A percentile compares a stretch with the other conserved stretches of the same genome.
These are phyloP conservation scores for Magnolia sinica DNA, from an alignment of 164 flowering plant species.

Conservation along the genomic window DNA sequence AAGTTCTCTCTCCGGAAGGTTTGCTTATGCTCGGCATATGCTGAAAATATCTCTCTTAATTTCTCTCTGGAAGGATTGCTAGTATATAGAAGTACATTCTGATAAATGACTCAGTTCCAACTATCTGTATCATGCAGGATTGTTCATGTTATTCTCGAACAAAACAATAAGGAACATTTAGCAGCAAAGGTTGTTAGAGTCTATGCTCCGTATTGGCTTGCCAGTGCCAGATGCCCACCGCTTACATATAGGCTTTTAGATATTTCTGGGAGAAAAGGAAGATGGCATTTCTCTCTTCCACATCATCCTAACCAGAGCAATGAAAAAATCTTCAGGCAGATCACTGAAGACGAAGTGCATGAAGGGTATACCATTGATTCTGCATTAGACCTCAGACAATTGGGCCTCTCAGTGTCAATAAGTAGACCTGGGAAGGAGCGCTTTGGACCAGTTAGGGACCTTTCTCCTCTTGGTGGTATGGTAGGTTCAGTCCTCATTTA, in stretches of 20 bases:
- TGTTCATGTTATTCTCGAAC: constrained; percentile 79
- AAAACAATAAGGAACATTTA: constrained; percentile 43
- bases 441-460: constrained; percentile 75
- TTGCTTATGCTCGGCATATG: background rate
- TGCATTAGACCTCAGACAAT: constrained; percentile 54
- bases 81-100: background rate
- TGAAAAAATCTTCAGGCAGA: constrained; percentile 54
- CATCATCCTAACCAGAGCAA: constrained; percentile 42
- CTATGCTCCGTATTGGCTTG: constrained; percentile 87
- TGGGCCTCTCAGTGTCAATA: constrained; percentile 72
- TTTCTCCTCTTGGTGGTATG: constrained; percentile 90
- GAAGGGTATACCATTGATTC: constrained; percentile 86
- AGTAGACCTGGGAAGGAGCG: constrained; percentile 40
- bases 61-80: background rate
- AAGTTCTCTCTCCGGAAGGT: constrained; percentile 88
- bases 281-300: constrained; percentile 35
- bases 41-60: background rate
- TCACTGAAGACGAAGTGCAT: constrained; percentile 73
- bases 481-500: constrained; percentile 31
- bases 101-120: background rate
- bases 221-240: constrained; percentile 77
- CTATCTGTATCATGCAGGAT: constrained; percentile 48
- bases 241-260: constrained; percentile 63
- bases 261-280: constrained; percentile 29
- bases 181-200: constrained; percentile 58